Evolutionary conservation across 768 basidiomycete genomes (phyloP).

Genomic region (Leucocoprinus sp.): DNA sequence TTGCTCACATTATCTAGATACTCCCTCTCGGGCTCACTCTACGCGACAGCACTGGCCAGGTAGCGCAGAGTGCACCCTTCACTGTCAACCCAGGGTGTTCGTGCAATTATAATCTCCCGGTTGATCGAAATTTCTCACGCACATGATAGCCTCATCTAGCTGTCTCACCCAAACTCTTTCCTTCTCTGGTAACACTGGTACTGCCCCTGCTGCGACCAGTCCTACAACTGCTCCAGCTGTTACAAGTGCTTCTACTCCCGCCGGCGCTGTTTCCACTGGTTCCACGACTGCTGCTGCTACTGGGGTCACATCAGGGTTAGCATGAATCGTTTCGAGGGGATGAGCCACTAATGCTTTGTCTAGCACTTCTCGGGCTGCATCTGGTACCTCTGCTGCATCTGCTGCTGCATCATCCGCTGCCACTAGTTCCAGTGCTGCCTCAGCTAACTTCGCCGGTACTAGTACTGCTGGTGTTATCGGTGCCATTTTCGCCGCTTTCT

Average conservation of each 20-base stretch:
- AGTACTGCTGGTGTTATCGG: constrained; percentile 36
- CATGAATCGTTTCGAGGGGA: too few relatives aligned
- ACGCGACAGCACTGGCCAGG: constrained; percentile 49
- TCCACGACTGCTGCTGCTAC: constrained; percentile 12
- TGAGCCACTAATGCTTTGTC: too few relatives aligned
- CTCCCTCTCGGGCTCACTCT: constrained; percentile 48
- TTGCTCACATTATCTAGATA: constrained; percentile 26
- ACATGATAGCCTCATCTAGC: constrained; percentile 21
- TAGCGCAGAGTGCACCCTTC: constrained; percentile 45
- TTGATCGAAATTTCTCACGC: neutral
- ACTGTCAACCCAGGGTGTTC: constrained; percentile 40
- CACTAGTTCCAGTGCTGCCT: constrained; percentile 1
- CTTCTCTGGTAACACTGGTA: constrained; percentile 13
- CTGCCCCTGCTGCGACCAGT: constrained; percentile 15
- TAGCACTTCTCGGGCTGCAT: too few relatives aligned
- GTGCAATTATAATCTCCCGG: constrained; percentile 17
- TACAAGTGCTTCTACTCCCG: constrained; percentile 11
- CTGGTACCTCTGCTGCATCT: neutral
- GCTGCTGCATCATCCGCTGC: neutral
- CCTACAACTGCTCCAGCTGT: constrained; percentile 11
- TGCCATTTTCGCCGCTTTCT: constrained; percentile 35
- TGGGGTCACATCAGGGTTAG: constrained; percentile 6
- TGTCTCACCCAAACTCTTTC: constrained; percentile 26
- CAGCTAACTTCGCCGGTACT: constrained; percentile 22
- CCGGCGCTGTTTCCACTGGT: constrained; percentile 12